Base-by-base conservation (phyloP, 208 protist genomes). In the Trypanosoma rangeli region DNA sequence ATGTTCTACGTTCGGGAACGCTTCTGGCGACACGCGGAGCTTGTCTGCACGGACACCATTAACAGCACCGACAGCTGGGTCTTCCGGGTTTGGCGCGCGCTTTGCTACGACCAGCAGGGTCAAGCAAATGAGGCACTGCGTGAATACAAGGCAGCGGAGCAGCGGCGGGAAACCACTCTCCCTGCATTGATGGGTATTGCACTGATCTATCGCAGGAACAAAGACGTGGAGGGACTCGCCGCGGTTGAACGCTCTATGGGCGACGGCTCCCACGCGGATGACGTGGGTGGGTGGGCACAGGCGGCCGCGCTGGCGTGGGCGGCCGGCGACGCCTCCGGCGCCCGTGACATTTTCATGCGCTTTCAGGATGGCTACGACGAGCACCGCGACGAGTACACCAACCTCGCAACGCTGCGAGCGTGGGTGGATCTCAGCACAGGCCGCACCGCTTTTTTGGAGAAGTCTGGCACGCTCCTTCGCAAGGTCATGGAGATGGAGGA, bases 341-440 rank as follows among this genome's bases (percentile, higher is more conserved):
- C 93, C 12, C 76, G 90, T 15, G 90, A 96, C 29, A 81, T 90
- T 29, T 67, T 82, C 12, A 18, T 70, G 33, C 66, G 69, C 48
- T 74, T 58, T 37, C 61, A 75, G 46, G 74, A 80, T 22, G 50
- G 28, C 28, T 29, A 37, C 9, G 73, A 79, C 59, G 76, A 79
- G 12, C 79, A 94, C 64, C 72, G 80, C n/a, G 83, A 96, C 62
- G 88, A 93, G 73, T 97, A 90, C 78, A 92, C 85, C 13, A 91
- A 85, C 70, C 79, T 86, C 37, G 78, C 72, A 7, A 88, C 87
- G 16, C 48, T 95, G 10, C 80, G 84, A 1, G 92, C 82, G 10
- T 97, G 93, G 92, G 76, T 97, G 18, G 92, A 97, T 39, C 85
- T 97, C n/a, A 76, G 84, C 24, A 90, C 80, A 0, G 89, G 90